These are phyloP conservation scores for Dalbergia oliveri DNA, from an alignment of 306 rosid species.

Conservation along the genomic window DNA sequence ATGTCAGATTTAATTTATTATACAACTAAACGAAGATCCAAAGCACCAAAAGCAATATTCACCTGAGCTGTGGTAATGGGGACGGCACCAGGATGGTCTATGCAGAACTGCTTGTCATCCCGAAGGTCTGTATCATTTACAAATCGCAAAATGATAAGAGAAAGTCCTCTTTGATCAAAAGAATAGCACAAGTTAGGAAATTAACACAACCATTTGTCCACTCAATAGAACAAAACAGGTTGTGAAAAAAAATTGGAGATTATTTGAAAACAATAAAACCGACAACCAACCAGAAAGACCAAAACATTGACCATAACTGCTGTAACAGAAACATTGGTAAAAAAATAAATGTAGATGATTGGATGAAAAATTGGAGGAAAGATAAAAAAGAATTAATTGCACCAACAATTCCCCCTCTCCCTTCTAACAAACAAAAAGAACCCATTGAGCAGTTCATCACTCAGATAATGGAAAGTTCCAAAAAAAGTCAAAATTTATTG, in stretches of 20 bases:
- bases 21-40: conserved; percentile 21
- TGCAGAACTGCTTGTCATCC: conserved; percentile 95
- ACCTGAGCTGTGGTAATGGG: conserved; percentile 94
- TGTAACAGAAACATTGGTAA: conserved; percentile 2
- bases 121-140: conserved; percentile 83
- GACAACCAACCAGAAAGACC: conserved; percentile 30
- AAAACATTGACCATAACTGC: conserved; percentile 20
- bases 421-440: not conserved
- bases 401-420: conserved; percentile 14
- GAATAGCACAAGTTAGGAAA: conserved; percentile 19
- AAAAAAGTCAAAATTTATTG: conserved; percentile 18
- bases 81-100: conserved; percentile 97
- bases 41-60: conserved; percentile 40
- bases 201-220: conserved; percentile 9
- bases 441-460: conserved; percentile 17
- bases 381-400: conserved; percentile 20
- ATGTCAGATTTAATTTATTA: conserved; percentile 38
- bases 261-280: conserved; percentile 40
- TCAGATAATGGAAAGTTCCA: conserved; percentile 14
- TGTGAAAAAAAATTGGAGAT: conserved; percentile 1
- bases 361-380: not conserved
- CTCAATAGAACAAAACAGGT: conserved; percentile 15
- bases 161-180: conserved; percentile 11
- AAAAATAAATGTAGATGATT: not conserved
- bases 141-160: conserved; percentile 43